Percentiles rank a stretch among this genome's conserved stretches.
Evolutionary conservation across 2,329 filamentous ascomycete genomes (phyloP).

Genomic region (Phyllosticta citrichinensis): DNA sequence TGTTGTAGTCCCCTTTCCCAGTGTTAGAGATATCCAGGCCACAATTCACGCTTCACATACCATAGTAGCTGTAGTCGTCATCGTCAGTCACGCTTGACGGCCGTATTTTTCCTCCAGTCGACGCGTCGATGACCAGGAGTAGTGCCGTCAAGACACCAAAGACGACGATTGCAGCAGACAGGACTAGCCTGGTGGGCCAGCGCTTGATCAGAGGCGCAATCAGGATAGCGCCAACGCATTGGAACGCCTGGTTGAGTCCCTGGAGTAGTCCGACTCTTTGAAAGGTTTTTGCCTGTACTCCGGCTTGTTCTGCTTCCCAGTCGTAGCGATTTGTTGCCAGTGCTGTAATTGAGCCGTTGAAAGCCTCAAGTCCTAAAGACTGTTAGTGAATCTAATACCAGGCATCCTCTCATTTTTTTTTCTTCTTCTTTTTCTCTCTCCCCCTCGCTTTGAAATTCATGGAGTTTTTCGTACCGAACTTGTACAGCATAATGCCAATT

Average conservation of each 20-base stretch:
- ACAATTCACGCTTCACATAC: too few species aligned
- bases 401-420: not conserved
- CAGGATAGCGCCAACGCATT: constrained; percentile 41
- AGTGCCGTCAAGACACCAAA: constrained; percentile 40
- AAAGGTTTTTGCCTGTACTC: constrained; percentile 32
- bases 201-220: constrained; percentile 42
- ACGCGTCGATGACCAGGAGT: constrained; percentile 39
- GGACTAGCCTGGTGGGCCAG: constrained; percentile 38
- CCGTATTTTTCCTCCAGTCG: constrained; percentile 37
- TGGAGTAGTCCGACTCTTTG: constrained; percentile 38
- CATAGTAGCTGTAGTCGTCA: constrained; percentile 37
- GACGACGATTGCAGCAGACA: constrained; percentile 34
- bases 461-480: constrained; percentile 35
- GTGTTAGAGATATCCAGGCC: too few species aligned
- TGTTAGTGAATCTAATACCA: not conserved
- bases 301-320: constrained; percentile 28
- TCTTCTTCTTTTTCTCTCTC: too few species aligned
- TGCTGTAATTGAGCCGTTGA: constrained; percentile 41
- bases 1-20: constrained; percentile 29
- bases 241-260: constrained; percentile 42
- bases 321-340: constrained; percentile 43
- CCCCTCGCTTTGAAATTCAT: too few species aligned
- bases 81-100: constrained; percentile 17
- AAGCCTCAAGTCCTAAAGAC: constrained; percentile 32
- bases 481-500: constrained; percentile 42